A percentile compares a stretch with the other conserved stretches of the same genome.
Evolutionary conservation across 1,284 basidiomycete species (phyloP).

Genomic region (Xerocomus amazonicus): DNA sequence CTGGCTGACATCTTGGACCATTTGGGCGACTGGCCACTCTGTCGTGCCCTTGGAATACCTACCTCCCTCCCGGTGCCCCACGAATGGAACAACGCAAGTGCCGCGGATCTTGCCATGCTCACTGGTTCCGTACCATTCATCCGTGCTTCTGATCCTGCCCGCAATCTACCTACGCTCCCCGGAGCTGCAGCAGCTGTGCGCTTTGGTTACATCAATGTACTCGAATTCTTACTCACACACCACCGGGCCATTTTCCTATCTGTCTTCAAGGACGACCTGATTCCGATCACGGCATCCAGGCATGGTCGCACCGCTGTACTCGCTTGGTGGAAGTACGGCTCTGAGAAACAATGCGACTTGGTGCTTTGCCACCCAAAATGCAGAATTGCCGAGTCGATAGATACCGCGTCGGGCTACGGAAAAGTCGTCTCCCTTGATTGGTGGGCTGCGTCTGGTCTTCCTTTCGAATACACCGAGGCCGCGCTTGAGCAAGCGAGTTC

Average conservation of each 20-base stretch:
- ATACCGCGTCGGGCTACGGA: slow-evolving; percentile 69
- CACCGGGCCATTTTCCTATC: slow-evolving; percentile 60
- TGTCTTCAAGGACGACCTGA: slow-evolving; percentile 58
- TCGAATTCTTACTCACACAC: slow-evolving; percentile 64
- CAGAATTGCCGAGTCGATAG: slow-evolving; percentile 60
- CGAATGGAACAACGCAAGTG: slow-evolving; percentile 67
- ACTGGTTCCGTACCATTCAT: slow-evolving; percentile 57
- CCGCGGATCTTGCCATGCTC: slow-evolving; percentile 66
- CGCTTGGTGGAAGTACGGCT: slow-evolving; percentile 73
- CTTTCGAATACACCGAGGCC: slow-evolving; percentile 69
- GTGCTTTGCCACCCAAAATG: slow-evolving; percentile 48
- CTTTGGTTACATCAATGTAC: slow-evolving; percentile 70
- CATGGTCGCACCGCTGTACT: slow-evolving; percentile 71
- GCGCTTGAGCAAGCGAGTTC: slow-evolving; percentile 73
- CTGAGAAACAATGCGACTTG: slow-evolving; percentile 54
- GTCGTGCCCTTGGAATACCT: slow-evolving; percentile 68
- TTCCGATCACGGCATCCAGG: slow-evolving; percentile 69
- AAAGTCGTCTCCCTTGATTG: slow-evolving; percentile 65
- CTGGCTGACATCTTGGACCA: slow-evolving; percentile 73
- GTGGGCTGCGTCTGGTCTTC: slow-evolving; percentile 58
- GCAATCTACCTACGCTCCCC: slow-evolving; percentile 59
- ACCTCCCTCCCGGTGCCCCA: slow-evolving; percentile 61
- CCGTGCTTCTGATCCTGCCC: slow-evolving; percentile 50
- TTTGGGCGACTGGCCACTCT: slow-evolving; percentile 77
- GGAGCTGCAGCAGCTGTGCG: slow-evolving; percentile 65